Base-by-base conservation (phyloP, 192 early-diverging fungal species). In the Linnemannia exigua region DNA sequence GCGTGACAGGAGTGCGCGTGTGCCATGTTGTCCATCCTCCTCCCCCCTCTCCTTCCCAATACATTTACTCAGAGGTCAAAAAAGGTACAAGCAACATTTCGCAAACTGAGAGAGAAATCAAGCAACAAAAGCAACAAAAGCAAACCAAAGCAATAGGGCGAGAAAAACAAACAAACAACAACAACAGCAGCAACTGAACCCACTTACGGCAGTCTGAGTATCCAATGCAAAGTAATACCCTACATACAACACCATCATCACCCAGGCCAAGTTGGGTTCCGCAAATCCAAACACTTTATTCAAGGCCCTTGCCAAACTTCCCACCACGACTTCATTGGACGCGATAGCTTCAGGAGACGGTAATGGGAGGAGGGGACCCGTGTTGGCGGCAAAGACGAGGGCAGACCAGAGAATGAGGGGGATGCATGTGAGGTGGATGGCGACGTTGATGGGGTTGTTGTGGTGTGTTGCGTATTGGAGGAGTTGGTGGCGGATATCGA, bases 391-490 rank as follows among this genome's bases (percentile, higher is more conserved):
- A 85, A 95, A 91, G 5, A 95, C 94, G 44, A 95, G 76, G 5
- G 90, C 88, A 52, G 94, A 91, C 94, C 95, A 97, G 58, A 97
- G 84, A 77, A 98, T 96, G 50, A 92, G 91, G 25, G 97, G 97
- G 44, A 98, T 96, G 86, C 95, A 98, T 3, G 95, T 81, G 79
- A 96, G 89, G 87, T 98, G 96, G 70, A 98, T 94, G 38, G 87
- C 75, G 20, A 97, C 86, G 90, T 98, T 98, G 79, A 93, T 87
- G 50, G 88, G 87, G 91, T 95, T 95, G 88, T 93, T 89, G 84
- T 96, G 93, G 90, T 96, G 95, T 80, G 93, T 90, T 76, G 95
- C 96, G 87, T 97, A 97, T 78, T 92, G 88, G 33, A 91, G 77
- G 54, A 96, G 92, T 82, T 98, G 95, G 63, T 91, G 80, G 70